Evolutionary conservation across 2,329 filamentous ascomycete genomes (phyloP), one percentile per base, ranked within the genome.

Genomic region (Bipolaris zeicola): DNA sequence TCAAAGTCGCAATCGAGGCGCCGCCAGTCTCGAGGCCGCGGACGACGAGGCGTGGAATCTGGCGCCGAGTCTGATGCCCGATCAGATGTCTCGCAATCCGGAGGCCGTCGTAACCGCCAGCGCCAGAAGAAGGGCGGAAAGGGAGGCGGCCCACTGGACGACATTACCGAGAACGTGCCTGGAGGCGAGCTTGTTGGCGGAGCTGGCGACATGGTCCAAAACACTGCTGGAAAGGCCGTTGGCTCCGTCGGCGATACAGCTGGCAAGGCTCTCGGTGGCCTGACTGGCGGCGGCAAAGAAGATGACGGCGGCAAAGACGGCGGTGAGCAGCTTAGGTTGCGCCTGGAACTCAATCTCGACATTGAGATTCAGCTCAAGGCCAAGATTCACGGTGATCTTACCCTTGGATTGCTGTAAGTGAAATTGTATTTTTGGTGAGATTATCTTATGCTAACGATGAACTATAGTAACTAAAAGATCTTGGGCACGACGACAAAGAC

Each of bases 301-400:
- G 66, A 69, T 1, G 66, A 67, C 6, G 67, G 60, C 24, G 59
- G 49, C 28, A 66, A 72, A 47, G 63, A 61, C 45, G 77, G 78
- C 63, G 80, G 78, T 58, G 80, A 81, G 69, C 80, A 84, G 66
- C 76, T 87, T 62, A 81, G 83, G 64, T 65, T 87, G 73, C 77
- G 83, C 64, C 66, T 87, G 60, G 85, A 87, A 64, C 74, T 87
- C 62, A 87, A 87, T 66, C 75, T 87, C 58, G 85, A 87, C 69
- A 85, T 87, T 68, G 85, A 87, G 69, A 80, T 87, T 52, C 83
- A 87, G 67, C 74, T 87, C 44, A 87, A 87, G 78, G 85, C 85
- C n/a, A 86, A 84, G 74, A 87, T 87, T 63, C 84, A 86, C 61
- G 85, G 85, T 76, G 85, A 87, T 66, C 75, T 87, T 57, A 87